Evolutionary conservation across 108 stramenopile genomes (phyloP).

Genomic region (Nannochloropsis granulata): DNA sequence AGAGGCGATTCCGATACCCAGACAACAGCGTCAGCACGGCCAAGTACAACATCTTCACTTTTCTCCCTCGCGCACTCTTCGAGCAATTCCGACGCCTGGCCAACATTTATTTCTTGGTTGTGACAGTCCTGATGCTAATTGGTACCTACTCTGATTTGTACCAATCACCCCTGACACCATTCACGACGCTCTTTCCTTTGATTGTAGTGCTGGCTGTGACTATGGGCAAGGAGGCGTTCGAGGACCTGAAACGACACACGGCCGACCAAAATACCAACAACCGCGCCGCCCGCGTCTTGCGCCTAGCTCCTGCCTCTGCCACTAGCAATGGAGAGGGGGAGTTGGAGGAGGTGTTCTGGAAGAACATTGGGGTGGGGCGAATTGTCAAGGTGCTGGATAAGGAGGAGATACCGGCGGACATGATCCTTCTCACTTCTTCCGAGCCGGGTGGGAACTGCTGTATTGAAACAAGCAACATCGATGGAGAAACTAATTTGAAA

Average conservation of each 20-base stretch:
- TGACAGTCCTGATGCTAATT: constrained; percentile 75
- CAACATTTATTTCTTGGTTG: constrained; percentile 87
- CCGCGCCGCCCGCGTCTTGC: neutral
- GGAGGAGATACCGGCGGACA: constrained; percentile 83
- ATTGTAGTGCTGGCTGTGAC: constrained; percentile 65
- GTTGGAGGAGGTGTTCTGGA: constrained; percentile 13
- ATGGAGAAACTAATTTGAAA: constrained; percentile 97
- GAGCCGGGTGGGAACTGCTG: constrained; percentile 62
- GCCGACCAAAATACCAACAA: constrained; percentile 47
- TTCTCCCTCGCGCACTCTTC: constrained; percentile 11
- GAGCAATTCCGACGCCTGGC: constrained; percentile 51
- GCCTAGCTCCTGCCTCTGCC: neutral
- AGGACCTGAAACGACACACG: constrained; percentile 66
- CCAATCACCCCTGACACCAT: constrained; percentile 71
- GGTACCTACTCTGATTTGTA: constrained; percentile 61
- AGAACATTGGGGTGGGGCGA: constrained; percentile 12
- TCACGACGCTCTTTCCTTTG: constrained; percentile 80
- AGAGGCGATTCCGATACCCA: neutral
- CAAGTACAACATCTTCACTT: constrained; percentile 32
- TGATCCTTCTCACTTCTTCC: constrained; percentile 68
- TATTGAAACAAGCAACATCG: constrained; percentile 94
- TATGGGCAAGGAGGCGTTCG: constrained; percentile 64
- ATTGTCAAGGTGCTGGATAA: constrained; percentile 35
- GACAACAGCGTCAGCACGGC: neutral
- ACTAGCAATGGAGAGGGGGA: neutral